These are phyloP conservation scores for Phytophthora fragariae DNA, from an alignment of 352 stramenopile species.

Conservation along the genomic window DNA sequence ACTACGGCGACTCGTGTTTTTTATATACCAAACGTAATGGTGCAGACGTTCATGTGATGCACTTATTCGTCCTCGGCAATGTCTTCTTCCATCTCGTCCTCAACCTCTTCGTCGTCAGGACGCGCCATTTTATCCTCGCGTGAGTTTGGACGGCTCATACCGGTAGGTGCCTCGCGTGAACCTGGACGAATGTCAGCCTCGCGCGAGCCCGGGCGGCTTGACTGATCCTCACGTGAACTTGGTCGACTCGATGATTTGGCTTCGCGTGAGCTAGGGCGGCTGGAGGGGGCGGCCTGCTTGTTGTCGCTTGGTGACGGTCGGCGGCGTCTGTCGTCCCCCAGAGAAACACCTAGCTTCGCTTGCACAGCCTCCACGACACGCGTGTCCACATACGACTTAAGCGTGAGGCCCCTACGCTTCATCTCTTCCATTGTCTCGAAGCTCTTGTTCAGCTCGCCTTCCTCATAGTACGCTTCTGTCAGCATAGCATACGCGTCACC, in stretches of 20 bases:
- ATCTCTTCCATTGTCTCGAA: constrained; percentile 85
- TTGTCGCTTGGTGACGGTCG: constrained; percentile 37
- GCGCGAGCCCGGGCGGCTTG: constrained; percentile 29
- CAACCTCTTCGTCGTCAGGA: constrained; percentile 48
- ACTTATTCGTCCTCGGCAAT: constrained; percentile 71
- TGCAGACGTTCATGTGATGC: background rate
- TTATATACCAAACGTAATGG: constrained; percentile 13
- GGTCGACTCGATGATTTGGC: constrained; percentile 28
- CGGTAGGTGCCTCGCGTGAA: constrained; percentile 23
- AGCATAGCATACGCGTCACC: constrained; percentile 92
- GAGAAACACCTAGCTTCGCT: constrained; percentile 47
- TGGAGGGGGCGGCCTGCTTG: constrained; percentile 34
- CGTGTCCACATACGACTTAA: constrained; percentile 82
- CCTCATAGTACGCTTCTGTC: constrained; percentile 78
- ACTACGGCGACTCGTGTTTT: constrained; percentile 21
- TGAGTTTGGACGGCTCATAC: constrained; percentile 33
- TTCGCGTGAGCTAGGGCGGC: constrained; percentile 31
- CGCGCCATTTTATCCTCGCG: constrained; percentile 44
- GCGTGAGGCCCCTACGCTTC: constrained; percentile 59
- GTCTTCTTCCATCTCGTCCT: constrained; percentile 85
- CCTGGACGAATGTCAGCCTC: constrained; percentile 22
- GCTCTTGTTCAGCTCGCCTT: constrained; percentile 70
- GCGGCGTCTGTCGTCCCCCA: constrained; percentile 35
- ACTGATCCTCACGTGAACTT: constrained; percentile 22
- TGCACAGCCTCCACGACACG: constrained; percentile 77